A percentile compares a stretch with the other conserved stretches of the same genome.
These are phyloP conservation scores for Malbranchea cinnamomea DNA, from an alignment of 2,329 filamentous ascomycete genomes.

Conservation along the genomic window DNA sequence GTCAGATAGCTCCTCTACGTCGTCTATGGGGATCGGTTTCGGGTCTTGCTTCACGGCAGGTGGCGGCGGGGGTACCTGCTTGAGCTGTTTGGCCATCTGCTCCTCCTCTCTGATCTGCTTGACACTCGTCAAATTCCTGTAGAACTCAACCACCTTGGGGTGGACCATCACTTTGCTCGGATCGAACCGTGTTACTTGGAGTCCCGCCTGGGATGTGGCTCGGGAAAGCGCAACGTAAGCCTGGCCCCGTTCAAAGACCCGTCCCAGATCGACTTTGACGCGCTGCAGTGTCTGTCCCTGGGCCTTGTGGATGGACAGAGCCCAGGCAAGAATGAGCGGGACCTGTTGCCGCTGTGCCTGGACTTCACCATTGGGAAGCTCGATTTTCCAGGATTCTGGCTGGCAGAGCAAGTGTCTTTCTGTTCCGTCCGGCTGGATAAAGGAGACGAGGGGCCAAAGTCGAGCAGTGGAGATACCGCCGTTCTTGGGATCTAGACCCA, in stretches of 20 bases:
- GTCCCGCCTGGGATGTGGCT: constrained; percentile 70
- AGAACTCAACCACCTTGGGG: constrained; percentile 70
- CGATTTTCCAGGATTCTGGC: constrained; percentile 89
- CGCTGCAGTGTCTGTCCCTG: constrained; percentile 88
- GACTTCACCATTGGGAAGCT: constrained; percentile 86
- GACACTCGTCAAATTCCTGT: constrained; percentile 63
- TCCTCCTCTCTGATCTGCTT: constrained; percentile 43
- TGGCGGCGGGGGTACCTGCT: too few species aligned
- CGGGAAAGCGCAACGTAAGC: constrained; percentile 93
- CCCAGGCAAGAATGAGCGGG: constrained; percentile 91
- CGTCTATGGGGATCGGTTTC: too few species aligned
- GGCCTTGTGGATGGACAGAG: constrained; percentile 92
- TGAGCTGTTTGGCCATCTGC: too few species aligned
- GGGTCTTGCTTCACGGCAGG: too few species aligned
- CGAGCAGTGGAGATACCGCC: constrained; percentile 35
- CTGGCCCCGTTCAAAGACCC: constrained; percentile 92
- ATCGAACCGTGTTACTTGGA: constrained; percentile 82
- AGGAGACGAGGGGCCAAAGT: constrained; percentile 72
- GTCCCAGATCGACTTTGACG: constrained; percentile 85
- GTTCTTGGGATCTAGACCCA: constrained; percentile 33
- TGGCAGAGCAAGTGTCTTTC: constrained; percentile 64
- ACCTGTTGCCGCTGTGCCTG: constrained; percentile 73
- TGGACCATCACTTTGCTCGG: constrained; percentile 89
- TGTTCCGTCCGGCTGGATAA: constrained; percentile 64
- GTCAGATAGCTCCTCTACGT: too few species aligned